These are phyloP conservation scores for Globisporangium cystogenes DNA, from an alignment of 352 stramenopile genomes.

Conservation along the genomic window DNA sequence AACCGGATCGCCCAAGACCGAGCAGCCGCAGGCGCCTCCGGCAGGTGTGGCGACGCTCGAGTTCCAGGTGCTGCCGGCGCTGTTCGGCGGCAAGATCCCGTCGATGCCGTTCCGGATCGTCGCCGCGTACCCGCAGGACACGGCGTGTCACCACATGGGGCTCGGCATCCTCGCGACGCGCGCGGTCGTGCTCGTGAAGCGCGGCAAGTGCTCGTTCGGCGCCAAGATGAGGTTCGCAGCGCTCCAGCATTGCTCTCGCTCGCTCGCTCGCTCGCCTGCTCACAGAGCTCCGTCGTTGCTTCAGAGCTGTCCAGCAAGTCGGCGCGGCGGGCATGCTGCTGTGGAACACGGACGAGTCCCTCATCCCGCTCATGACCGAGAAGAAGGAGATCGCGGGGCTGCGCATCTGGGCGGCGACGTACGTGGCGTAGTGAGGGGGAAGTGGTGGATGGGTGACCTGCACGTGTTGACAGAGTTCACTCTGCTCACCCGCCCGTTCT, in stretches of 20 bases:
- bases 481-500: slow-evolving; percentile 12
- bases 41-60: slow-evolving; percentile 8
- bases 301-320: slow-evolving; percentile 41
- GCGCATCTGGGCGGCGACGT: slow-evolving; percentile 61
- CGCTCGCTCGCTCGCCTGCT: neutral
- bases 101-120: slow-evolving; percentile 47
- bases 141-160: slow-evolving; percentile 58
- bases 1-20: neutral
- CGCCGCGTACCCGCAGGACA: slow-evolving; percentile 59
- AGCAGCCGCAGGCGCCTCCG: neutral
- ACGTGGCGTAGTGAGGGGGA: too few relatives aligned
- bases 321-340: slow-evolving; percentile 57
- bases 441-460: too few relatives aligned
- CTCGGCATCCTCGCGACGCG: slow-evolving; percentile 50
- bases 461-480: neutral
- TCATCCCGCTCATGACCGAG: slow-evolving; percentile 61
- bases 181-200: slow-evolving; percentile 64
- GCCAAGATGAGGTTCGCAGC: slow-evolving; percentile 56
- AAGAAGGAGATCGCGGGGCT: slow-evolving; percentile 42
- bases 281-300: neutral
- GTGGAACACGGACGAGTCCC: slow-evolving; percentile 56
- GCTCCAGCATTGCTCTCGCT: too few relatives aligned
- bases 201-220: slow-evolving; percentile 57
- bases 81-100: slow-evolving; percentile 48
- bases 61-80: slow-evolving; percentile 43